These are phyloP conservation scores for Candida hungchunana DNA, from an alignment of 805 yeast genomes.

Conservation along the genomic window DNA sequence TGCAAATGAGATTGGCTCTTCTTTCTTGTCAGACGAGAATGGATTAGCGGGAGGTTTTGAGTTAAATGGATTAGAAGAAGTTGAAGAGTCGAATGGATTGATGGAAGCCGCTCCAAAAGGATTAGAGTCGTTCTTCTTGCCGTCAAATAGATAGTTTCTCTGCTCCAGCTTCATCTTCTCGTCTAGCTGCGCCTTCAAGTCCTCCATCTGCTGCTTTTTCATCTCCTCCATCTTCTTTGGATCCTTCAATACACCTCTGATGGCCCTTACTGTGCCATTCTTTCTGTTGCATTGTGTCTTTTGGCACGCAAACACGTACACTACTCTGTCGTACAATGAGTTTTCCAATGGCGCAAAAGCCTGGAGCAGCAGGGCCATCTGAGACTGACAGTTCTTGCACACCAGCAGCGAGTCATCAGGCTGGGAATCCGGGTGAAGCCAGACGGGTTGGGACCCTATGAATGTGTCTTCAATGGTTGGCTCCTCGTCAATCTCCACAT, in stretches of 20 bases:
- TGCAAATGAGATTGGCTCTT: conserved; percentile 24
- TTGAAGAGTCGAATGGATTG: conserved; percentile 38
- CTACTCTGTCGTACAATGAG: conserved; percentile 69
- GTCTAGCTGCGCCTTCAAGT: conserved; percentile 38
- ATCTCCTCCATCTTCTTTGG: conserved; percentile 40
- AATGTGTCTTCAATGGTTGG: conserved; percentile 63
- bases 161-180: conserved; percentile 39
- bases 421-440: conserved; percentile 59
- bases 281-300: conserved; percentile 61
- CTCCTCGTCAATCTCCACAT: conserved; percentile 50
- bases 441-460: conserved; percentile 73
- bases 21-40: conserved; percentile 9
- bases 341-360: conserved; percentile 75
- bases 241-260: conserved; percentile 71
- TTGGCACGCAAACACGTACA: conserved; percentile 77
- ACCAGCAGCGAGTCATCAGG: conserved; percentile 50
- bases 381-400: conserved; percentile 63
- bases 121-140: conserved; percentile 33
- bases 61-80: conserved; percentile 40
- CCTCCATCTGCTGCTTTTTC: conserved; percentile 36
- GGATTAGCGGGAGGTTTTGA: conserved; percentile 18
- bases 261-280: conserved; percentile 66
- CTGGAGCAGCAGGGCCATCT: conserved; percentile 69
- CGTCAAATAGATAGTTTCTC: conserved; percentile 33
- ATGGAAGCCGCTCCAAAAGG: too few species aligned